phyloP scores from a whole-genome alignment of 2,329 filamentous ascomycete species.

The Diplodia scrobiculata region DNA sequence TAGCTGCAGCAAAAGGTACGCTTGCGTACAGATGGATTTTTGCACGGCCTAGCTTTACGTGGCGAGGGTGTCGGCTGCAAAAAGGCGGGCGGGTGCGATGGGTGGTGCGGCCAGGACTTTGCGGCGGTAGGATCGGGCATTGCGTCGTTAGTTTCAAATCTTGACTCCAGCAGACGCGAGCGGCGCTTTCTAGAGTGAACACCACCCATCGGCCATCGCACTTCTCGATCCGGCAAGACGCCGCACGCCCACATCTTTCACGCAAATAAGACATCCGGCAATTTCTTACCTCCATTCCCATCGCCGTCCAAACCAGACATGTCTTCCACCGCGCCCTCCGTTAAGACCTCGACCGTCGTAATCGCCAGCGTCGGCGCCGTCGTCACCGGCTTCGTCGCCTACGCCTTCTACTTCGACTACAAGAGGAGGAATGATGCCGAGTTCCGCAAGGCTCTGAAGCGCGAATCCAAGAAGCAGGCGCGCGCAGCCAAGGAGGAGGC shows the following conservation, averaged over 20 bases:
- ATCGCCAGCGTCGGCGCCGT: slow-evolving; percentile 61
- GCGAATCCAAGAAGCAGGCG: slow-evolving; percentile 72
- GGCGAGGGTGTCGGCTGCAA: background rate
- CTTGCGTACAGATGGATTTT: too few relatives aligned
- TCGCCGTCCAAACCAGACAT: slow-evolving; percentile 28
- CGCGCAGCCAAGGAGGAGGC: slow-evolving; percentile 73
- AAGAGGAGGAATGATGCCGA: slow-evolving; percentile 64
- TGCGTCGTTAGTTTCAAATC: slow-evolving; percentile 26
- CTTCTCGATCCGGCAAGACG: slow-evolving; percentile 20
- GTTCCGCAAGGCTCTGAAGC: slow-evolving; percentile 66
- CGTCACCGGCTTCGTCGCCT: slow-evolving; percentile 62
- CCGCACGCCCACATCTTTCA: slow-evolving; percentile 22
- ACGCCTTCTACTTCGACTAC: slow-evolving; percentile 69
- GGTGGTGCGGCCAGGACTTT: slow-evolving; percentile 22
- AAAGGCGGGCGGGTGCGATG: background rate
- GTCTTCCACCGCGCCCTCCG: slow-evolving; percentile 43
- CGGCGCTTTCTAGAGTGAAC: slow-evolving; percentile 10
- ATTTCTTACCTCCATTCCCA: background rate
- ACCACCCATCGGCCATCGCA: slow-evolving; percentile 13
- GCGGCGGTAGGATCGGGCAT: slow-evolving; percentile 5
- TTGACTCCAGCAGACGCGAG: slow-evolving; percentile 17
- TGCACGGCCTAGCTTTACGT: background rate
- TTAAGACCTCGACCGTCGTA: slow-evolving; percentile 61
- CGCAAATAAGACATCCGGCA: slow-evolving; percentile 13
- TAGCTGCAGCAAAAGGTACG: background rate